Evolutionary conservation across 2,329 filamentous ascomycete species (phyloP), one percentile per base, ranked within the genome.

Genomic region (Fusarium sp.): DNA sequence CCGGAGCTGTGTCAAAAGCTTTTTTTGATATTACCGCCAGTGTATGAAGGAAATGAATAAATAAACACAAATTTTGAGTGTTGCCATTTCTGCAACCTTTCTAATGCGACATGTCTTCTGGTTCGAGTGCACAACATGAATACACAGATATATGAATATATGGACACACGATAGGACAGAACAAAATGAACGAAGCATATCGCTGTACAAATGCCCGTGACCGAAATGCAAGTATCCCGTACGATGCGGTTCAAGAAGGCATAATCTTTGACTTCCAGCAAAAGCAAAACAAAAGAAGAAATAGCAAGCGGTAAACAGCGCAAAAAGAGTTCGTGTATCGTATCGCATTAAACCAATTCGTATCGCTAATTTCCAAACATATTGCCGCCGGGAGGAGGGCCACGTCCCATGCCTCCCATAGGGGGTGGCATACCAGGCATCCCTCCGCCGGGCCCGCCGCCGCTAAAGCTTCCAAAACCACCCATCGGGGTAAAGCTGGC

Each of bases 391-490:
- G 65, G 62, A 40, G 70, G 61, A 63, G 60, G 62, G 6, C 58
- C 58, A n/a, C 59, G 67, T 10, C 68, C 59, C 60, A 70, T 66
- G 8, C 68, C 70, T 49, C 55, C 71, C 64, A 71, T 68, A 10
- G 65, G 70, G 22, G 62, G 57, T 40, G 49, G 69, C 68, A 72
- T 75, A 38, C 72, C 72, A 15, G 70, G 66, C 52, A 73, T 71
- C 12, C 74, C 68, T 20, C 75, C 74, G 12, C 74, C 74, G 16
- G 73, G 61, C 4, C 75, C 68, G 18, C 74, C 66, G 11, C 74
- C 66, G 14, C 70, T 71, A 53, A 80, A 78, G 25, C 66, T 66
- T 18, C 73, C 76, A 30, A 79, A 79, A 4, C 75, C 77, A 11
- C 74, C 75, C 65, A 75, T 71, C 0, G 73, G 72, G 8, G 76